phyloP scores from a whole-genome alignment of 257 asterid genomes.

The Gynochthodes officinalis region DNA sequence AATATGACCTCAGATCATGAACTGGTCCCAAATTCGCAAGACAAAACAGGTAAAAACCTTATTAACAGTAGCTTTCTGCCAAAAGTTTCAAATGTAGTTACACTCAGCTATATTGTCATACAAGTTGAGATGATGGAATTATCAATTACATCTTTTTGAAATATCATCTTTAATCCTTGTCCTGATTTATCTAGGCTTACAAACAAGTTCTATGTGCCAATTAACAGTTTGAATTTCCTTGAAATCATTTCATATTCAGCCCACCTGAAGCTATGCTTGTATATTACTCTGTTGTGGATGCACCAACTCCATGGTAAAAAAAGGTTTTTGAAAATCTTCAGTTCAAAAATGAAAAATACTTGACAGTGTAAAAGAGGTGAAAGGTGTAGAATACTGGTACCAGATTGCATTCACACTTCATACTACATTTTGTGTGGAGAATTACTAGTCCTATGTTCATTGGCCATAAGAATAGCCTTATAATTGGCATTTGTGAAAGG shows the following conservation, averaged over 20 bases:
- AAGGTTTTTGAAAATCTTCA: neutral
- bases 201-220: no score
- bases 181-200: no score
- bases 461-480: neutral
- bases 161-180: no score
- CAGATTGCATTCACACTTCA: neutral
- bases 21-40: slow-evolving; percentile 30
- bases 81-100: neutral
- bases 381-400: neutral
- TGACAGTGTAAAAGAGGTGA: no score
- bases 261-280: no score
- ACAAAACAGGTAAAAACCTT: slow-evolving; percentile 46
- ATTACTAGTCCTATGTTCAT: neutral
- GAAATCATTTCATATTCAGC: no score
- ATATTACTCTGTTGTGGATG: neutral
- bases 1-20: slow-evolving; percentile 34
- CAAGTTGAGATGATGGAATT: neutral
- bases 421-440: neutral
- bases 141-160: neutral
- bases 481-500: neutral
- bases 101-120: neutral
- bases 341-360: no score
- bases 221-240: no score
- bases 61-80: slow-evolving; percentile 4
- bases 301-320: neutral